Percentiles rank a stretch among this genome's conserved stretches.
These are phyloP conservation scores for Fusarium sp. DNA, from an alignment of 2,329 filamentous ascomycete species.

Conservation along the genomic window DNA sequence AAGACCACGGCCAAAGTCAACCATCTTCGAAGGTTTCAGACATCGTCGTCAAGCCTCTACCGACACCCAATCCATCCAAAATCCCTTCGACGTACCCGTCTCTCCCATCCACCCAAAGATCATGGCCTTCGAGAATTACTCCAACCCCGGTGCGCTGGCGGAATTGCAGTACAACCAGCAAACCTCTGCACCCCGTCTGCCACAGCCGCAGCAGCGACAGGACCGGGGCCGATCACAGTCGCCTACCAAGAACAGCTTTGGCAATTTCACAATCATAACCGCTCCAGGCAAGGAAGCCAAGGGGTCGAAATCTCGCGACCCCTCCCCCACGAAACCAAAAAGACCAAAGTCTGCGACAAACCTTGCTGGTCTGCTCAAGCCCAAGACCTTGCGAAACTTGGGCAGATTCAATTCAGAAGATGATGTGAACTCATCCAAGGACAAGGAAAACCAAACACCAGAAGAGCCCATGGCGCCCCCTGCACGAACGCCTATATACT, in stretches of 20 bases:
- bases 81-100: conserved; percentile 39
- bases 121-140: conserved; percentile 50
- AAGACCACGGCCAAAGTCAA: conserved; percentile 61
- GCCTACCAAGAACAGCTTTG: conserved; percentile 57
- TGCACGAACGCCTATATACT: conserved; percentile 78
- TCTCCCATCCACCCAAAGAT: conserved; percentile 44
- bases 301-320: conserved; percentile 56
- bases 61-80: conserved; percentile 51
- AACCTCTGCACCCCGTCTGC: conserved; percentile 53
- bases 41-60: conserved; percentile 61
- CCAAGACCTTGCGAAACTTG: conserved; percentile 77
- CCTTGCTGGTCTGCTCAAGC: conserved; percentile 79
- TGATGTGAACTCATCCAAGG: conserved; percentile 63
- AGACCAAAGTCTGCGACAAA: conserved; percentile 88
- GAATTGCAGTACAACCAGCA: conserved; percentile 69
- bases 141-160: conserved; percentile 60
- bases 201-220: conserved; percentile 50
- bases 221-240: conserved; percentile 54
- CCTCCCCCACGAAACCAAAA: conserved; percentile 71
- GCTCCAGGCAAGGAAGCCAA: conserved; percentile 54
- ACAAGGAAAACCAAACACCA: conserved; percentile 86
- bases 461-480: conserved; percentile 36
- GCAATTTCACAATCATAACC: conserved; percentile 58
- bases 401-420: conserved; percentile 66
- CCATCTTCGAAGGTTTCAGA: conserved; percentile 62